A percentile compares a stretch with the other conserved stretches of the same genome.
Evolutionary conservation across 2,329 filamentous ascomycete species (phyloP).

Genomic region (Aspergillus sp.): DNA sequence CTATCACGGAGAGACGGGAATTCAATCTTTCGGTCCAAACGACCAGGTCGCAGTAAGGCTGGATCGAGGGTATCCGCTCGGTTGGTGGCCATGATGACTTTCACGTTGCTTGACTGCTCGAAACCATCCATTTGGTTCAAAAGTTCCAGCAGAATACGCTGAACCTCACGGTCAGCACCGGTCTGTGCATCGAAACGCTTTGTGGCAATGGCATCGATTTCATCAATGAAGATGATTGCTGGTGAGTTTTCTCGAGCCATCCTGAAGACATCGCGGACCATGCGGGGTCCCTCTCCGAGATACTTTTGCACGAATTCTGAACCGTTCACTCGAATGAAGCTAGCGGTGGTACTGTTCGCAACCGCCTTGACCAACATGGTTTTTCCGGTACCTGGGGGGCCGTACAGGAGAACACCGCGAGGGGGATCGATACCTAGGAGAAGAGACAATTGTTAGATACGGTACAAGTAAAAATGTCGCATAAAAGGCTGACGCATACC

Average conservation of each 20-base stretch:
- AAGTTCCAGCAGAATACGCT: slow-evolving; percentile 94
- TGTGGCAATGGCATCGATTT: slow-evolving; percentile 97
- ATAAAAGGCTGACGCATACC: slow-evolving; percentile 48
- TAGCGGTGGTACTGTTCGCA: slow-evolving; percentile 95
- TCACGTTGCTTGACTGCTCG: slow-evolving; percentile 98
- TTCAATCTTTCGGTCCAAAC: slow-evolving; percentile 97
- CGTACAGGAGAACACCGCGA: slow-evolving; percentile 92
- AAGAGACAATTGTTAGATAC: neutral
- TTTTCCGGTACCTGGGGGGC: slow-evolving; percentile 93
- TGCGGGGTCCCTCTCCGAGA: slow-evolving; percentile 92
- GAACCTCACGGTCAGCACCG: slow-evolving; percentile 94
- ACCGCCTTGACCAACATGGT: slow-evolving; percentile 98
- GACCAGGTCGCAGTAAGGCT: slow-evolving; percentile 87
- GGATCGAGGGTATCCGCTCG: slow-evolving; percentile 96
- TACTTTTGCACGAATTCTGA: slow-evolving; percentile 99
- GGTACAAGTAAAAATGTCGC: neutral
- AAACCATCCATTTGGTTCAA: slow-evolving; percentile 99
- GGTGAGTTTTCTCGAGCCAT: slow-evolving; percentile 99
- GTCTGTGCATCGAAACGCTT: slow-evolving; percentile 99
- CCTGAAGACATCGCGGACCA: slow-evolving; percentile 98
- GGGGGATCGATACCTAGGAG: slow-evolving; percentile 78
- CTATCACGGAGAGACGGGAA: slow-evolving; percentile 94
- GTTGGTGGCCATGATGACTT: slow-evolving; percentile 99
- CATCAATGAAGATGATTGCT: slow-evolving; percentile 99
- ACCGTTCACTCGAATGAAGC: slow-evolving; percentile 96